Evolutionary conservation across 208 protist genomes (phyloP).

Genomic region (Trypanosoma melophagium): DNA sequence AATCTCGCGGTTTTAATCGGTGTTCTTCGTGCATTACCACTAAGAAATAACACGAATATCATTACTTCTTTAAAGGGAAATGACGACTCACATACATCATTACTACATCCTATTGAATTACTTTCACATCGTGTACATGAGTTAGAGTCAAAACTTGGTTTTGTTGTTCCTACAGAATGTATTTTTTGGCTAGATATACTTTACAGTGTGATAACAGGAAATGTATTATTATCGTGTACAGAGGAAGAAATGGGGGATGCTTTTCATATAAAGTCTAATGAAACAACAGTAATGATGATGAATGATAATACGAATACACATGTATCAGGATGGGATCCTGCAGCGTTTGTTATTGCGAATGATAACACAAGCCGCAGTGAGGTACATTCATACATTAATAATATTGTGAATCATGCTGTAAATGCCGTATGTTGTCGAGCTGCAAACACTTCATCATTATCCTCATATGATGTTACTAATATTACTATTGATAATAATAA

Average conservation of each 20-base stretch:
- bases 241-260: too few species aligned
- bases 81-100: not conserved
- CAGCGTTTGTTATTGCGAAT: slow-evolving; percentile 12
- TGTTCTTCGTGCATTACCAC: slow-evolving; percentile 16
- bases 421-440: not conserved
- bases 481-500: not conserved
- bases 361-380: not conserved
- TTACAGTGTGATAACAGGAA: not conserved
- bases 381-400: not conserved
- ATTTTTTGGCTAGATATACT: slow-evolving; percentile 21
- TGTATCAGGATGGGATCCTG: slow-evolving; percentile 6
- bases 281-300: too few species aligned
- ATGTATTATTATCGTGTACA: too few species aligned
- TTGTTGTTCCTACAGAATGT: slow-evolving; percentile 15
- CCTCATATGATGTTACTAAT: too few species aligned
- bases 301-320: not conserved
- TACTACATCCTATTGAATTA: not conserved
- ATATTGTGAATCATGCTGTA: not conserved
- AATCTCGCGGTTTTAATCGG: slow-evolving; percentile 18
- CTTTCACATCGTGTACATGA: slow-evolving; percentile 3
- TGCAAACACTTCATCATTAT: too few species aligned
- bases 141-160: slow-evolving; percentile 12
- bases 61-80: not conserved
- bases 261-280: too few species aligned
- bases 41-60: not conserved